These are phyloP conservation scores for Paecilomyces sp. DNA, from an alignment of 2,329 filamentous ascomycete genomes.

Conservation along the genomic window DNA sequence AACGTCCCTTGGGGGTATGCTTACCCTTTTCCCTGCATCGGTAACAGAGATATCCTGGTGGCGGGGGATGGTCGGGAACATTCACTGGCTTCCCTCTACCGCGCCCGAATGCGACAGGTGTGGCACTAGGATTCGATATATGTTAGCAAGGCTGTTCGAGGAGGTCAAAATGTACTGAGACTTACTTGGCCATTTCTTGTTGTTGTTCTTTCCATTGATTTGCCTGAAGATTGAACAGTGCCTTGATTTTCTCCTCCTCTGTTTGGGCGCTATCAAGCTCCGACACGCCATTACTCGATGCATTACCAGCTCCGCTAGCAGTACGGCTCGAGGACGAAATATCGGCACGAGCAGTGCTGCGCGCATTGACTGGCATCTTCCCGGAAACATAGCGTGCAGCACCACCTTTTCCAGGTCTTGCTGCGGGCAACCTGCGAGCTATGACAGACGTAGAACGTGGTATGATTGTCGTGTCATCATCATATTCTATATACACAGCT, in stretches of 20 bases:
- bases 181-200: constrained; percentile 80
- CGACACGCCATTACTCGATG: constrained; percentile 48
- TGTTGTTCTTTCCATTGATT: constrained; percentile 92
- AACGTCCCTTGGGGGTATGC: constrained; percentile 3
- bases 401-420: constrained; percentile 77
- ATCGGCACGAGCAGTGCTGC: constrained; percentile 67
- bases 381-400: constrained; percentile 94
- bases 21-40: constrained; percentile 84
- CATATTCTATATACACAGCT: constrained; percentile 61
- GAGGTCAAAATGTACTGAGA: constrained; percentile 5
- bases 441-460: constrained; percentile 91
- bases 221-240: constrained; percentile 83
- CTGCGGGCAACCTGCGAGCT: constrained; percentile 75
- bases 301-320: constrained; percentile 26
- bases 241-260: constrained; percentile 88
- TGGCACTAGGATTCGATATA: constrained; percentile 34
- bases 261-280: constrained; percentile 75
- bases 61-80: constrained; percentile 87
- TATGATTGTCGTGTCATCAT: constrained; percentile 97
- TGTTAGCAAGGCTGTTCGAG: constrained; percentile 11
- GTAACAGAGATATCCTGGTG: constrained; percentile 91
- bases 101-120: constrained; percentile 35
- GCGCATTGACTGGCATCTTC: constrained; percentile 85
- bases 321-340: constrained; percentile 35
- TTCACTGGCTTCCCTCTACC: constrained; percentile 44